Evolutionary conservation across 2,329 filamentous ascomycete species (phyloP), one percentile per base, ranked within the genome.

Genomic region (Paraphaeosphaeria minitans): DNA sequence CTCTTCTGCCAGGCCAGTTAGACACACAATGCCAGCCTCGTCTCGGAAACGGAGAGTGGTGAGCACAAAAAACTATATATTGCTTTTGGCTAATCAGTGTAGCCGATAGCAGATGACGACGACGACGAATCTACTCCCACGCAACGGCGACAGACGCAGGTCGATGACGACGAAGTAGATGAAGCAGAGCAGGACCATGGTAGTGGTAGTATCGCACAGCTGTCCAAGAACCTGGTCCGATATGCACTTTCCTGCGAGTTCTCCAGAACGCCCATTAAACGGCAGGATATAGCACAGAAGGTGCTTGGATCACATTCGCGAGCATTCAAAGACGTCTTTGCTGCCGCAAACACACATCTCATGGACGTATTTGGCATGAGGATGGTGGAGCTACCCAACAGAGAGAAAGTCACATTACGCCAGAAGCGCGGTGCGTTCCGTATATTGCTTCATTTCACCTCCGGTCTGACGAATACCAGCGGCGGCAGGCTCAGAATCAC

Each of bases 331-430:
- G 75, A 79, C 13, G 87, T 97, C 3, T 97, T 97, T 70, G 85
- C 85, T 0, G 81, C 85, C 42, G 92, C 94, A 43, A 94, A 99
- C 75, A 77, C 81, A 35, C 85, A 90, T 65, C 80, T 99, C 39
- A 81, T 83, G 49, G 79, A 80, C 1, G 84, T 88, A 1, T 98
- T 97, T 77, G 95, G 95, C n/a, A 97, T 98, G 93, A 85, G 93
- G 74, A 85, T 99, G 83, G 83, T 87, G 4, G 93, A 97, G 77
- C 82, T 98, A 51, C 93, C 95, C 0, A 82, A 85, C 1, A 86
- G 85, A 69, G 94, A 97, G 70, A 96, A 93, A 76, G 84, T 91
- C 50, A 92, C 92, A 0, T 78, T 97, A 35, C 87, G 87, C 59
- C 91, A 96, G 72, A 86, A 92, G 67, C 88, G 90, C 82, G 90